Evolutionary conservation across 2,329 filamentous ascomycete species (phyloP), one percentile per base, ranked within the genome.

Genomic region (Trichoderma arundinaceum): DNA sequence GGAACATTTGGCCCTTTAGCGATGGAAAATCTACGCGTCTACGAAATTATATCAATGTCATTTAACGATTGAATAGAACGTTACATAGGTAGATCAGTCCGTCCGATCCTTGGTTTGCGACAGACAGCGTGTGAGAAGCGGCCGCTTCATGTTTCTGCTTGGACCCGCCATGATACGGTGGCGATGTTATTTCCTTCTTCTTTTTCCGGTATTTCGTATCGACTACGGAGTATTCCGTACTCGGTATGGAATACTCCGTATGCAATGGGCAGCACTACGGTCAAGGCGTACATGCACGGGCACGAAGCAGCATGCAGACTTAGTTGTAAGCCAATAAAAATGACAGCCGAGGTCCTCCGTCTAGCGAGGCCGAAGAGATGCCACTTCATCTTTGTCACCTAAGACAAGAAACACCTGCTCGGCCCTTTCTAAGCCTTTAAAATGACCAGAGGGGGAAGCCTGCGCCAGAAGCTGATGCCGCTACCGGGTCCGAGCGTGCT

Each of bases 71-170:
- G 38, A 44, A 62, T 53, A 62, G 48, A 62, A 62, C 59, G 48
- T 62, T 62, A 53, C 59, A 62, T 62, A 19, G 38, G 32, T 44
- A 12, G n/a, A 56, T 43, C 54, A 17, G 22, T n/a, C 10, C 53
- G 35, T 49, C 19, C 13, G 39, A 38, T 10, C 35, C 35, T 17
- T 62, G 59, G 32, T 35, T 15, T 19, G 19, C n/a, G 13, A 43
- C n/a, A n/a, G n/a, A 43, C n/a, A 38, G 22, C 22, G 22, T 28
- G 22, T 28, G 22, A 28, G 22, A 2, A 28, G 22, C 22, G 22
- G 22, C 22, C 22, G 22, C 22, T 28, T 28, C 22, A 28, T 28
- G 22, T 28, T 28, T 4, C 22, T 38, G 35, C 35, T 38, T 38
- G 6, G 35, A 38, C 35, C 35, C 22, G 22, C 22, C 22, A 28